Percentiles rank a stretch among this genome's conserved stretches.
phyloP scores from a whole-genome alignment of 768 basidiomycete genomes.

The Strobilomyces echinocephalus region DNA sequence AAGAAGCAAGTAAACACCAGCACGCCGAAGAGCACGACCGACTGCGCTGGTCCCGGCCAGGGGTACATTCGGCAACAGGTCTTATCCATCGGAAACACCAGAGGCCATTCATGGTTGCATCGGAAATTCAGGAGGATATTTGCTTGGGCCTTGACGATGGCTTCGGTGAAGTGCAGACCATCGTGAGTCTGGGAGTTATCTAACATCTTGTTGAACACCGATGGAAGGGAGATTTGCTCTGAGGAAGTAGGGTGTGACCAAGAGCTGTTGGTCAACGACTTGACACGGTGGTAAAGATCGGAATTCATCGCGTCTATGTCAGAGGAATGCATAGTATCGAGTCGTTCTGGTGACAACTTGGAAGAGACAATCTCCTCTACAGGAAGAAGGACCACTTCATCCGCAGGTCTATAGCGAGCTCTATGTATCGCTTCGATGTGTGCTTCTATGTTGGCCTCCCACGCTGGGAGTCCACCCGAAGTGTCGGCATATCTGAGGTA shows the following conservation, averaged over 20 bases:
- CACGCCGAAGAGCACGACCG: conserved; percentile 44
- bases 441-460: conserved; percentile 70
- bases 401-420: conserved; percentile 46
- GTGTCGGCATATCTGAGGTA: conserved; percentile 70
- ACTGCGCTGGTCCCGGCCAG: conserved; percentile 52
- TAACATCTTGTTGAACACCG: conserved; percentile 78
- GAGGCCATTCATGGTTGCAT: conserved; percentile 70
- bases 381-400: conserved; percentile 73
- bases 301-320: conserved; percentile 93
- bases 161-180: conserved; percentile 74
- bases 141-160: conserved; percentile 63
- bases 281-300: conserved; percentile 67
- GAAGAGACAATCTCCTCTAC: conserved; percentile 65
- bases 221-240: conserved; percentile 54
- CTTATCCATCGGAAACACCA: conserved; percentile 61
- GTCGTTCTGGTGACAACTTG: conserved; percentile 61
- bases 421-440: conserved; percentile 49
- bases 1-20: conserved; percentile 50
- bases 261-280: conserved; percentile 29
- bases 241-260: conserved; percentile 26
- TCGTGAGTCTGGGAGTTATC: conserved; percentile 73
- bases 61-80: conserved; percentile 83
- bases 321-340: conserved; percentile 62
- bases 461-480: conserved; percentile 73
- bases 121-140: conserved; percentile 73